Evolutionary conservation across 768 basidiomycete genomes (phyloP).

Genomic region (Pleurotus tuber-regium): DNA sequence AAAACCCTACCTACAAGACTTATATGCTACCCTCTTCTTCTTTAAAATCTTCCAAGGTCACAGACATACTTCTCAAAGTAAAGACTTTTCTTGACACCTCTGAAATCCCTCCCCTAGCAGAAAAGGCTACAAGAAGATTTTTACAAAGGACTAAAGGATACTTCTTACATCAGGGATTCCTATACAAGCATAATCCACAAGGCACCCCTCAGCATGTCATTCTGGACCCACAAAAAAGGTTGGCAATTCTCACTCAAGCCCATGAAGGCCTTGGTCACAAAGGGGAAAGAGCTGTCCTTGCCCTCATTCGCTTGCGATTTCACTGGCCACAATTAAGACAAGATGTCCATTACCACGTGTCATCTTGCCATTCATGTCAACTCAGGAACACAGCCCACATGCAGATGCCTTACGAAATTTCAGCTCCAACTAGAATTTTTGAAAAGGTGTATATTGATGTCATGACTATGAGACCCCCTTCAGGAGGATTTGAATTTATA

Average conservation of each 20-base stretch:
- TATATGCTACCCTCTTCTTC: background rate
- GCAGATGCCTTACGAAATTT: conserved; percentile 15
- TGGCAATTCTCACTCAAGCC: conserved; percentile 14
- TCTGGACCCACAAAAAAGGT: conserved; percentile 13
- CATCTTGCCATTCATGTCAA: conserved; percentile 28
- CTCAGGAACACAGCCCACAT: conserved; percentile 11
- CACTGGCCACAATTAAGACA: conserved; percentile 24
- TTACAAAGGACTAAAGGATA: conserved; percentile 12
- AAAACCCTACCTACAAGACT: background rate
- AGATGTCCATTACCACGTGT: conserved; percentile 21
- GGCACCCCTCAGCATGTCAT: conserved; percentile 14
- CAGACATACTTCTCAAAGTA: conserved; percentile 1
- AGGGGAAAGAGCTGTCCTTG: conserved; percentile 18
- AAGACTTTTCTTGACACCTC: conserved; percentile 15
- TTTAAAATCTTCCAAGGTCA: background rate
- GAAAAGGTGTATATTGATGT: conserved; percentile 24
- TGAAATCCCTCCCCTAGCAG: conserved; percentile 1
- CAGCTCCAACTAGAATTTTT: conserved; percentile 15
- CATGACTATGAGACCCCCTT: conserved; percentile 23
- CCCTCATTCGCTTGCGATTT: conserved; percentile 16
- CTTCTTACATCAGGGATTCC: conserved; percentile 11
- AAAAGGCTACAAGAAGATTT: conserved; percentile 8
- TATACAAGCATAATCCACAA: conserved; percentile 12
- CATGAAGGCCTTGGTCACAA: conserved; percentile 25
- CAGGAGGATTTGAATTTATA: conserved; percentile 18